Percentiles rank a stretch among this genome's conserved stretches.
Evolutionary conservation across 345 rosid species (phyloP).

Genomic region (Ceriops zippeliana): DNA sequence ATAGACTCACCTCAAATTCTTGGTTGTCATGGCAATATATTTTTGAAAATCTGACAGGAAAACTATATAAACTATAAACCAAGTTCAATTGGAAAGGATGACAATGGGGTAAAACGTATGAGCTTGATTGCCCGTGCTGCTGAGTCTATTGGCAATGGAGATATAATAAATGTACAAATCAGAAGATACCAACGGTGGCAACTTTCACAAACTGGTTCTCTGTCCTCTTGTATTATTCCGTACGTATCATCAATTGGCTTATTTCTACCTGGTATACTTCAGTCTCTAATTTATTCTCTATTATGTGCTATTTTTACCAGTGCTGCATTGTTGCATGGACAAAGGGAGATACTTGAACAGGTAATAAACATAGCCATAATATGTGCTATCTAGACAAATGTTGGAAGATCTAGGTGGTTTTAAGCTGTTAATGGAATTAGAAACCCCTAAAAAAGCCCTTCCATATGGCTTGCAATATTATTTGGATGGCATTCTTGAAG

Average conservation of each 20-base stretch:
- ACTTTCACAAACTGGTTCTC: constrained; percentile 69
- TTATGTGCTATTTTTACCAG: constrained; percentile 38
- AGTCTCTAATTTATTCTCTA: constrained; percentile 7
- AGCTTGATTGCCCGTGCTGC: constrained; percentile 80
- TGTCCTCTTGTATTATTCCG: constrained; percentile 88
- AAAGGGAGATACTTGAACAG: constrained; percentile 78
- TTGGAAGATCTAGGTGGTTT: background rate
- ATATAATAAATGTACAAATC: constrained; percentile 87
- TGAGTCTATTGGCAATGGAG: constrained; percentile 89
- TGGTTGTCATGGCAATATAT: background rate
- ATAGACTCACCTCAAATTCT: background rate
- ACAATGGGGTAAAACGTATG: constrained; percentile 66
- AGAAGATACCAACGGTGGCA: constrained; percentile 97
- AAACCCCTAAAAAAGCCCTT: background rate
- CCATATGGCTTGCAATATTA: background rate
- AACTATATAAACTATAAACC: constrained; percentile 91
- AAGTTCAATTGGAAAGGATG: constrained; percentile 64
- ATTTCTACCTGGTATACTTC: constrained; percentile 8
- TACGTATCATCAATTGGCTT: constrained; percentile 40
- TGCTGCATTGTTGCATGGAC: constrained; percentile 84
- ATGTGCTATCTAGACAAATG: background rate
- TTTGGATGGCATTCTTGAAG: background rate
- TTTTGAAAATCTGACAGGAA: constrained; percentile 52
- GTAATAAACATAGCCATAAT: constrained; percentile 35
- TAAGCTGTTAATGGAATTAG: background rate